Evolutionary conservation across 495 filamentous ascomycete genomes (phyloP).

Genomic region (Astrocystis sublimbata): DNA sequence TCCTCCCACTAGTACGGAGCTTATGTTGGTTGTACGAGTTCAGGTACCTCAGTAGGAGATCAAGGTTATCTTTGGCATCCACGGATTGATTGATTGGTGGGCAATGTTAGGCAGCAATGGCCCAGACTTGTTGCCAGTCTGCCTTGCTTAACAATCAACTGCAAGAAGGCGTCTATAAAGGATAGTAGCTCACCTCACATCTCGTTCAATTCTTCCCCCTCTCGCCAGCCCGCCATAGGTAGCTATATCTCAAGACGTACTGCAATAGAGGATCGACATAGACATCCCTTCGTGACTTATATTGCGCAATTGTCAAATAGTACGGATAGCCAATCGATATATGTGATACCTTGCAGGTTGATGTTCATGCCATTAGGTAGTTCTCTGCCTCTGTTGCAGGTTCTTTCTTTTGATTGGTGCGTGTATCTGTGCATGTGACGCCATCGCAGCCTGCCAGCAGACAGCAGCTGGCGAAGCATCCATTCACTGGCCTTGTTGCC

Average conservation of each 20-base stretch:
- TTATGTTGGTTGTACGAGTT: too few relatives aligned
- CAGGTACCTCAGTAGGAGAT: background rate
- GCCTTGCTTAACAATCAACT: constrained; percentile 22
- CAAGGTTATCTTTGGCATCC: too few relatives aligned
- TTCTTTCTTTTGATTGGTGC: background rate
- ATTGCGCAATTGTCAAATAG: background rate
- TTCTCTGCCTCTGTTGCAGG: background rate
- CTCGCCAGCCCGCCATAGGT: background rate
- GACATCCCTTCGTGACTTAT: background rate
- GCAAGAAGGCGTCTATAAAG: constrained; percentile 7
- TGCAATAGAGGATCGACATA: background rate
- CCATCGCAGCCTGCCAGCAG: background rate
- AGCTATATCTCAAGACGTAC: constrained; percentile 1
- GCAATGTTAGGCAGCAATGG: constrained; percentile 15
- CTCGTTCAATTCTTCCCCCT: background rate
- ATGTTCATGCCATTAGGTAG: background rate
- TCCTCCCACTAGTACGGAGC: too few relatives aligned
- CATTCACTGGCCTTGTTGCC: background rate
- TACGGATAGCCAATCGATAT: background rate
- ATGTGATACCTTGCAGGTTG: background rate
- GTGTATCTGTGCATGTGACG: constrained; percentile 4
- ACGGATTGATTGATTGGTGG: background rate
- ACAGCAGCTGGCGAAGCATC: background rate
- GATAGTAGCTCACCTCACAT: constrained; percentile 3
- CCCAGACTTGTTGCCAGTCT: too few relatives aligned